phyloP scores from a whole-genome alignment of 2,329 filamentous ascomycete species.

The Eutypella sp. region DNA sequence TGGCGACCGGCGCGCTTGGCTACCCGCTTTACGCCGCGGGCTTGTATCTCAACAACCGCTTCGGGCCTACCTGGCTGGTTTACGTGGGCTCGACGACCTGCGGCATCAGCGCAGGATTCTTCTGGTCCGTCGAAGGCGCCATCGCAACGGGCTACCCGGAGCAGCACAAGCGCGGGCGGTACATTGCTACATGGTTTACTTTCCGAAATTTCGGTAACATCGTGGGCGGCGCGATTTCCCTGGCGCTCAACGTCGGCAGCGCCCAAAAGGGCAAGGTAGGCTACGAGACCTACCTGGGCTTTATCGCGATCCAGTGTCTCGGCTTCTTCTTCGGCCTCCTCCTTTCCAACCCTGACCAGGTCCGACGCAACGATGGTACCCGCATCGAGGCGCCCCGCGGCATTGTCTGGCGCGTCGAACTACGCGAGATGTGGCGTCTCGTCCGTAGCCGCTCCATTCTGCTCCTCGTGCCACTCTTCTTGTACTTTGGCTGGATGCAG shows the following conservation, averaged over 20 bases:
- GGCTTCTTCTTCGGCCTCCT: constrained; percentile 61
- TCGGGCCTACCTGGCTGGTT: constrained; percentile 62
- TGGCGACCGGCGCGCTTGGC: constrained; percentile 68
- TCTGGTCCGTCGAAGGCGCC: constrained; percentile 72
- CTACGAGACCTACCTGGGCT: constrained; percentile 63
- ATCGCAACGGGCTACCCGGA: constrained; percentile 70
- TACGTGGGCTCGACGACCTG: constrained; percentile 64
- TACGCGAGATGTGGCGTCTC: constrained; percentile 31
- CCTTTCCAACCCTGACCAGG: constrained; percentile 54
- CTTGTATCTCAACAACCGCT: constrained; percentile 68
- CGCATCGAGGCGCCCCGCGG: constrained; percentile 41
- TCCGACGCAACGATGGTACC: constrained; percentile 61
- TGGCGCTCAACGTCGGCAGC: constrained; percentile 58
- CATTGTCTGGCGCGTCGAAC: constrained; percentile 26
- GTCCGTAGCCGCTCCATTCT: constrained; percentile 29
- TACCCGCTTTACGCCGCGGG: constrained; percentile 69
- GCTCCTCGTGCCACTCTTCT: constrained; percentile 33
- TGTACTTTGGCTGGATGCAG: constrained; percentile 29
- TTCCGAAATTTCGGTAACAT: constrained; percentile 60
- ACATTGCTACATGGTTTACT: constrained; percentile 63
- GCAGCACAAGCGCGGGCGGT: constrained; percentile 59
- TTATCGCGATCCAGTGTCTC: constrained; percentile 64
- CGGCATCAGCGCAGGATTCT: constrained; percentile 65
- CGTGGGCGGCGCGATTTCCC: constrained; percentile 65
- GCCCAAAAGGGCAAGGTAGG: constrained; percentile 59